Evolutionary conservation across 768 basidiomycete genomes (phyloP), one percentile per base, ranked within the genome.

Genomic region (Mycena haematopus): DNA sequence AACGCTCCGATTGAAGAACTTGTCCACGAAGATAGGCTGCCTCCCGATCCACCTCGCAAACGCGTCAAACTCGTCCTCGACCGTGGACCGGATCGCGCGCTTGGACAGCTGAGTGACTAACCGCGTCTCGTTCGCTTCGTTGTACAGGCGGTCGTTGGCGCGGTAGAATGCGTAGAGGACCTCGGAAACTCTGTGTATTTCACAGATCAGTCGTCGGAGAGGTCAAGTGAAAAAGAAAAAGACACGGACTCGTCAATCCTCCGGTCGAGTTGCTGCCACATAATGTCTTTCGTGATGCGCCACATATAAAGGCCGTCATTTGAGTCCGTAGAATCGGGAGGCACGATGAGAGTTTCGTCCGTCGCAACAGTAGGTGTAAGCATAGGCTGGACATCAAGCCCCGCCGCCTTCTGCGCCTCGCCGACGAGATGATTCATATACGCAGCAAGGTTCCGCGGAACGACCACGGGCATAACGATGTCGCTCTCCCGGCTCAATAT

Each of bases 211-310:
- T 36, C 6, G 29, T 31, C 29, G 29, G 29, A 31, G 29, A 58
- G 11, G 6, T 19, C 2, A 21, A 42, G 27, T 31, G 0, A 31
- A 21, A 53, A 27, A 7, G 52, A 45, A 8, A 2, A 15, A 13
- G 22, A 4, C 4, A 35, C 55, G 21, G 21, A 58, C 61, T 59
- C 59, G 24, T 60, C 58, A 40, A 65, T 52, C 15, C 62, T 52
- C 29, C 63, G 68, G 60, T 65, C 63, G 24, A 69, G 55, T 50
- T 62, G 62, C 40, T 65, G 63, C 60, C 60, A 68, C 36, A 54
- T 61, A 15, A 46, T 27, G 6, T 46, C 25, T 19, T 46, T 45
- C 19, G 22, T 40, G 3, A 60, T 22, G 14, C 51, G 44, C 52
- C 59, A 52, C 11, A 52, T 1, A 21, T 33, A 29, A 27, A 46